Conservation (phyloP, 1,284 basidiomycete species). For the Blastosporella zonata region DNA sequence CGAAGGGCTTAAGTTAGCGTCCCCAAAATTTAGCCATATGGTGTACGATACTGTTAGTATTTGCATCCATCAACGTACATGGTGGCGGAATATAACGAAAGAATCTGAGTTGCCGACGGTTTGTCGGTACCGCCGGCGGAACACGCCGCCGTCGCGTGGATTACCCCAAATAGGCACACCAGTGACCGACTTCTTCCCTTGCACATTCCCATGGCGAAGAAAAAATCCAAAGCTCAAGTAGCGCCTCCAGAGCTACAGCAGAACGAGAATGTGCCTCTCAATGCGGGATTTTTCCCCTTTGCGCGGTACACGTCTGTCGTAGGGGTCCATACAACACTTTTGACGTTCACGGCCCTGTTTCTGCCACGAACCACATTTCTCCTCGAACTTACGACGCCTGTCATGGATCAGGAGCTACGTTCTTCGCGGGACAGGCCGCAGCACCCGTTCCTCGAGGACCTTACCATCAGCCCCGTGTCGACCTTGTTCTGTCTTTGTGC, state of each 20-base stretch:
- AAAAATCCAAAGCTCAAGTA: conserved; percentile 6
- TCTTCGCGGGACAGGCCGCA: conserved; percentile 61
- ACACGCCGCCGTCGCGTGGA: background rate
- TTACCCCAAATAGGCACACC: too few relatives aligned
- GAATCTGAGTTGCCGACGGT: background rate
- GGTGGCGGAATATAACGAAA: background rate
- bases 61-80: too few relatives aligned
- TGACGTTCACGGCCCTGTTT: conserved; percentile 63
- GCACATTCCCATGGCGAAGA: conserved; percentile 20
- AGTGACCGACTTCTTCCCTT: too few relatives aligned
- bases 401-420: conserved; percentile 29
- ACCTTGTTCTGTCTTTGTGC: conserved; percentile 62
- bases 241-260: conserved; percentile 11
- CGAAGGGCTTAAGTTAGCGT: too few relatives aligned
- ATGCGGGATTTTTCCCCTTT: conserved; percentile 31
- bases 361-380: conserved; percentile 60
- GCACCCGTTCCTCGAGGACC: conserved; percentile 58
- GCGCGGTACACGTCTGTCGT: conserved; percentile 67
- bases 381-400: conserved; percentile 32
- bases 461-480: conserved; percentile 61
- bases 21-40: too few relatives aligned
- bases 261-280: background rate
- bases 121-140: background rate
- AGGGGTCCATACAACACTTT: conserved; percentile 67
- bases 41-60: too few relatives aligned